These are phyloP conservation scores for Xylaria sp. DNA, from an alignment of 2,329 filamentous ascomycete genomes.

Conservation along the genomic window DNA sequence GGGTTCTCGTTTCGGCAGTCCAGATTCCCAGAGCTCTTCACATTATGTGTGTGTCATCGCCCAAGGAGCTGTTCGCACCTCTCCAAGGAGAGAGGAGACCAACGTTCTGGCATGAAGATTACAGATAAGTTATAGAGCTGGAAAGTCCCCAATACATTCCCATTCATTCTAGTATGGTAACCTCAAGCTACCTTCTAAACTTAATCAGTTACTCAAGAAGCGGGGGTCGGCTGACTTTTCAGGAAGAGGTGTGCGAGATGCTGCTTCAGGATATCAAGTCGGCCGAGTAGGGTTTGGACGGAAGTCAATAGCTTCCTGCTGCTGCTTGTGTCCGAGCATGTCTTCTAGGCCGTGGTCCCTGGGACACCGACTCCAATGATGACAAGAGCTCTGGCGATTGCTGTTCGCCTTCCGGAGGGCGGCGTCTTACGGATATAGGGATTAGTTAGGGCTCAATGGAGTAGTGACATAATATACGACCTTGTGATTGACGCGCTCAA, in stretches of 20 bases:
- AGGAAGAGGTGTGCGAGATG: not conserved
- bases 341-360: not conserved
- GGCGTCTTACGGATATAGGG: no score
- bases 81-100: no score
- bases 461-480: no score
- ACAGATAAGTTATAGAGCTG: not conserved
- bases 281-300: constrained; percentile 11
- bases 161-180: not conserved
- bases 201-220: not conserved
- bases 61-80: no score
- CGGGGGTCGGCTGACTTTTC: no score
- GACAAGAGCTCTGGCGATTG: accelerated
- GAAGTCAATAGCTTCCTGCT: constrained; percentile 11
- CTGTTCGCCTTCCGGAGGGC: no score
- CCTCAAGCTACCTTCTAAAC: not conserved
- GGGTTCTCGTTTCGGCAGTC: not conserved
- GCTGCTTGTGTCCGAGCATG: constrained; percentile 7
- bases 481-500: no score
- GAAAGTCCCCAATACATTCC: not conserved
- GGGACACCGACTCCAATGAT: not conserved
- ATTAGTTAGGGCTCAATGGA: no score
- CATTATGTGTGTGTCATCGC: not conserved
- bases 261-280: constrained; percentile 12
- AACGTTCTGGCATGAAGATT: no score
- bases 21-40: not conserved